Conservation (phyloP, 805 yeast genomes). For the Priceomyces haplophilus region DNA sequence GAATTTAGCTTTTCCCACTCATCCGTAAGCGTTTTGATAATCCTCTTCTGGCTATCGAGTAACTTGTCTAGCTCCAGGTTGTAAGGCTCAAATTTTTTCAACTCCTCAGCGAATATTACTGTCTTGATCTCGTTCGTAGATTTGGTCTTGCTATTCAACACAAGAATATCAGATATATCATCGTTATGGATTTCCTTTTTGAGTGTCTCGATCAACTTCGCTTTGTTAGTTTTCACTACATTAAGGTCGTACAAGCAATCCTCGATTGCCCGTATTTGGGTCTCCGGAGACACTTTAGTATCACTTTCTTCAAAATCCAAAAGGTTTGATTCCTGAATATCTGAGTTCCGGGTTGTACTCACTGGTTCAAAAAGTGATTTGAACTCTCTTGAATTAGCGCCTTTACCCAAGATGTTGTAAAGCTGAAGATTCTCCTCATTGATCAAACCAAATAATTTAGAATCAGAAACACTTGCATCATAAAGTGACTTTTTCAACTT, state of each 20-base stretch:
- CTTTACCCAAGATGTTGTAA: conserved; percentile 33
- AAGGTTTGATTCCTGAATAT: conserved; percentile 41
- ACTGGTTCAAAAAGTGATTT: conserved; percentile 23
- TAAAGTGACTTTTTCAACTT: conserved; percentile 56
- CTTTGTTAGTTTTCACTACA: conserved; percentile 61
- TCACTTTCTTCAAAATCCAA: conserved; percentile 64
- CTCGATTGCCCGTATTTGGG: conserved; percentile 50
- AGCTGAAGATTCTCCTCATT: conserved; percentile 27
- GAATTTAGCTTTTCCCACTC: conserved; percentile 29
- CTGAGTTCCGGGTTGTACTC: conserved; percentile 3
- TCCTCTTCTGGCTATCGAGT: conserved; percentile 57
- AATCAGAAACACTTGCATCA: conserved; percentile 62
- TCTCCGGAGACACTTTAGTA: conserved; percentile 22
- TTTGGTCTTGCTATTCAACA: conserved; percentile 57
- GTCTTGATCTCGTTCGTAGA: conserved; percentile 56
- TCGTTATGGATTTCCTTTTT: conserved; percentile 72
- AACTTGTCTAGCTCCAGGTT: conserved; percentile 65
- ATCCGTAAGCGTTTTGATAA: conserved; percentile 32
- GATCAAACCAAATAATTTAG: conserved; percentile 47
- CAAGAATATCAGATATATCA: conserved; percentile 75
- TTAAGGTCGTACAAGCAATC: conserved; percentile 59
- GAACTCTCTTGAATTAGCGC: conserved; percentile 41
- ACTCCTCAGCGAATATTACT: conserved; percentile 61
- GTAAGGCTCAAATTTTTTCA: conserved; percentile 71
- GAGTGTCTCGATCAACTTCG: conserved; percentile 57